These are phyloP conservation scores for Malus asiatica DNA, from an alignment of 306 rosid species.

Conservation along the genomic window DNA sequence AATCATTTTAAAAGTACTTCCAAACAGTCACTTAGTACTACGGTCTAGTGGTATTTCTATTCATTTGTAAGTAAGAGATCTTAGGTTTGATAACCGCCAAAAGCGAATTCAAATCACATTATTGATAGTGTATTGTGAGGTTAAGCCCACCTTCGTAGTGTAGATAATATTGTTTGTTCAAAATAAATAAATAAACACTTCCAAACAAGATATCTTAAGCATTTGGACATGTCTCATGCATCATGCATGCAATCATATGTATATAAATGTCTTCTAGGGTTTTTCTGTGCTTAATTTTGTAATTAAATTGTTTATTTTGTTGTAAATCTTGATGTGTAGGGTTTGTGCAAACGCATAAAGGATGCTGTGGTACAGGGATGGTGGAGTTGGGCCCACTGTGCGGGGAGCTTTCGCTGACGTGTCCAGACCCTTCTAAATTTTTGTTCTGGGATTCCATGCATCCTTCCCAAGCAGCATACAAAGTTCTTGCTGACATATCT, in stretches of 20 bases:
- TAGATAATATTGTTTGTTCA: too few relatives aligned
- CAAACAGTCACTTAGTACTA: too few relatives aligned
- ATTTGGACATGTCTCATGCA: too few relatives aligned
- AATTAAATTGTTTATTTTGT: background rate
- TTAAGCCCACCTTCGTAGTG: too few relatives aligned
- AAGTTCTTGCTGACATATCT: conserved; percentile 1
- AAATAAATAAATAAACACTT: too few relatives aligned
- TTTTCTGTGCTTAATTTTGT: background rate
- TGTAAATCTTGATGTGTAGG: conserved; percentile 16
- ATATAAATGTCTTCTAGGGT: background rate
- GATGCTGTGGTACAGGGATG: conserved; percentile 52
- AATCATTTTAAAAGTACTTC: too few relatives aligned
- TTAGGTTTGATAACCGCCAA: too few relatives aligned
- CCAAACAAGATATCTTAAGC: too few relatives aligned
- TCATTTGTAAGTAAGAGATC: too few relatives aligned
- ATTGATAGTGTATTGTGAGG: too few relatives aligned
- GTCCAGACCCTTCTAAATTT: conserved; percentile 30
- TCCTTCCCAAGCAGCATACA: conserved; percentile 26
- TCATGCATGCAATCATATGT: background rate
- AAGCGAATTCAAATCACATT: too few relatives aligned
- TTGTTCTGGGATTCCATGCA: conserved; percentile 45
- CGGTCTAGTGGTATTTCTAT: too few relatives aligned
- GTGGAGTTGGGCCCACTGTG: conserved; percentile 35
- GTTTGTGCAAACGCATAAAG: conserved; percentile 15
- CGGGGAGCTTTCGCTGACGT: conserved; percentile 13